A percentile compares a stretch with the other conserved stretches of the same genome.
Conservation (phyloP, 2,329 filamentous ascomycete species). For the Kalaharituber pfeilii region DNA sequence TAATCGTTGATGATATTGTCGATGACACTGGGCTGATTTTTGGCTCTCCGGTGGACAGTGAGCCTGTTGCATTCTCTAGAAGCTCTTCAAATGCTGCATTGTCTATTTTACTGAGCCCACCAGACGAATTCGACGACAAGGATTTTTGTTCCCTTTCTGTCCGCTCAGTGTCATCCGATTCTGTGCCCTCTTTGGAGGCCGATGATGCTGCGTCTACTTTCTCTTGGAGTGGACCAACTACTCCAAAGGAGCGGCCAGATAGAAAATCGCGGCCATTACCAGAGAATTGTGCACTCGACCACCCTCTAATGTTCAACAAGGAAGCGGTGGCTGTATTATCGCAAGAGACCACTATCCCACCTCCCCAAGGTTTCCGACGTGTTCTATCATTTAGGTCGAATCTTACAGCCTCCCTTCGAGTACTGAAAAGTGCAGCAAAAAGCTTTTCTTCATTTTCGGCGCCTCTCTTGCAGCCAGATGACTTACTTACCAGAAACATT, state of each 20-base stretch:
- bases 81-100: conserved; percentile 18
- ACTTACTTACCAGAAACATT: conserved; percentile 49
- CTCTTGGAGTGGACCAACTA: conserved; percentile 8
- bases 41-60: conserved; percentile 9
- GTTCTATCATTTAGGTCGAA: conserved; percentile 45
- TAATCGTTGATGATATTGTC: not conserved
- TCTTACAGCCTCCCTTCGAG: conserved; percentile 47
- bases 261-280: conserved; percentile 13
- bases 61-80: conserved; percentile 17
- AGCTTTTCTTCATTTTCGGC: conserved; percentile 46
- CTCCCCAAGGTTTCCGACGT: conserved; percentile 7
- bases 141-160: conserved; percentile 15
- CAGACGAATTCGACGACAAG: conserved; percentile 20
- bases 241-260: conserved; percentile 8
- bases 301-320: conserved; percentile 19
- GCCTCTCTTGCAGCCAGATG: conserved; percentile 46
- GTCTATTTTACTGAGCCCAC: conserved; percentile 19
- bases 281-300: conserved; percentile 20
- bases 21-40: conserved; percentile 11
- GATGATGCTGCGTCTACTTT: conserved; percentile 21
- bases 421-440: conserved; percentile 45
- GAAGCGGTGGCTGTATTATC: conserved; percentile 13
- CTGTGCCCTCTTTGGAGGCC: conserved; percentile 21
- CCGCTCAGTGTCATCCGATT: conserved; percentile 20
- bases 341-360: conserved; percentile 16